Evolutionary conservation across 2,329 filamentous ascomycete species (phyloP).

Genomic region (Helotiales sp.): DNA sequence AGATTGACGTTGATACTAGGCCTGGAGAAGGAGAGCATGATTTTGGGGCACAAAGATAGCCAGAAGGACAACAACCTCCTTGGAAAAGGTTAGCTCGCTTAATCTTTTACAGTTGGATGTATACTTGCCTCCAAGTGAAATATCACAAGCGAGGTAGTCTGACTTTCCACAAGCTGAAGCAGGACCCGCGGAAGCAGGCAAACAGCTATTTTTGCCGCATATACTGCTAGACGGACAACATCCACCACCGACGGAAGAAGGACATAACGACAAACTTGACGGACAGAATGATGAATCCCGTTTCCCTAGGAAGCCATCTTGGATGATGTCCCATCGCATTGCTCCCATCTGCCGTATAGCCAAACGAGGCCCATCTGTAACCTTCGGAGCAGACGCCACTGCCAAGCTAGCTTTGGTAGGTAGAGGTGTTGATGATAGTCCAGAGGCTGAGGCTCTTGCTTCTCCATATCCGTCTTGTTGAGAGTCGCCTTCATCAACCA

Average conservation of each 20-base stretch:
- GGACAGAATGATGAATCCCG: constrained; percentile 29
- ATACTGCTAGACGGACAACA: constrained; percentile 45
- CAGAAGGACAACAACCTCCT: constrained; percentile 40
- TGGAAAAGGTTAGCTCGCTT: not conserved
- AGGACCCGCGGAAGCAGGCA: constrained; percentile 25
- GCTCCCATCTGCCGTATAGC: constrained; percentile 30
- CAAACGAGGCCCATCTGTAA: constrained; percentile 23
- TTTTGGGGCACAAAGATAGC: constrained; percentile 47
- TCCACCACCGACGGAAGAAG: constrained; percentile 30
- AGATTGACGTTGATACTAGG: constrained; percentile 41
- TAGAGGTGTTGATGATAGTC: not conserved
- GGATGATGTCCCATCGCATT: constrained; percentile 30
- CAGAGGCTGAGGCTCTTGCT: not conserved
- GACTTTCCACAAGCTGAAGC: constrained; percentile 27
- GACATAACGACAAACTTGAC: constrained; percentile 28
- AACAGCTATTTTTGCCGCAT: constrained; percentile 48
- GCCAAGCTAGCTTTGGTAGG: constrained; percentile 9
- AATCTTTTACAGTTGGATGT: too few species aligned
- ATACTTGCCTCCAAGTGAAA: constrained; percentile 32
- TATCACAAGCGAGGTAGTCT: constrained; percentile 29
- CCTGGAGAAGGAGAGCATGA: constrained; percentile 48
- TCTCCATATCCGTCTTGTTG: not conserved
- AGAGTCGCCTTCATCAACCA: not conserved
- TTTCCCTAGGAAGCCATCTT: constrained; percentile 32
- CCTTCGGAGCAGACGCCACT: constrained; percentile 24